Evolutionary conservation across 1,139 yeast species (phyloP).

Genomic region (Suhomyces yuchorum): DNA sequence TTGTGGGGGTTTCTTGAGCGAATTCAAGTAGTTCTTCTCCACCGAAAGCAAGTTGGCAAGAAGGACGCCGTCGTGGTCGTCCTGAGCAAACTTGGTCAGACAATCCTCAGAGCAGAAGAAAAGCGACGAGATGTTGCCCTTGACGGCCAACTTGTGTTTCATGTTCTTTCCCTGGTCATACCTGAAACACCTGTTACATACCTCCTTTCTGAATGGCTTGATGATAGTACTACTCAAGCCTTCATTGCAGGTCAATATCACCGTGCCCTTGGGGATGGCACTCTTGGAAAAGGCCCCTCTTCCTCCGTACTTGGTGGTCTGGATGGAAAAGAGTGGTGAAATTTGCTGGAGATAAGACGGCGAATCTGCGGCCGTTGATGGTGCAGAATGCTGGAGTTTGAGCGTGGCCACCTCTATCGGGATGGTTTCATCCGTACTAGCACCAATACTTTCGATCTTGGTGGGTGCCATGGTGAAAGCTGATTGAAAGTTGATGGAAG

Average conservation of each 20-base stretch:
- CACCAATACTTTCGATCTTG: conserved; percentile 4
- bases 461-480: conserved; percentile 1
- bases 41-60: conserved; percentile 28
- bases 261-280: conserved; percentile 43
- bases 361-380: not conserved
- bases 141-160: conserved; percentile 32
- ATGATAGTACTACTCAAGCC: conserved; percentile 54
- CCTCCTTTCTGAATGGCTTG: conserved; percentile 64
- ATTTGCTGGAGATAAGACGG: conserved; percentile 12
- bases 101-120: conserved; percentile 62
- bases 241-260: conserved; percentile 38
- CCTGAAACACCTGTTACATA: conserved; percentile 57
- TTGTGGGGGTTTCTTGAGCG: conserved; percentile 26
- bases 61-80: conserved; percentile 27
- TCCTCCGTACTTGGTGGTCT: conserved; percentile 56
- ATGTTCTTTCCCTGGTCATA: conserved; percentile 53
- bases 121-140: conserved; percentile 22
- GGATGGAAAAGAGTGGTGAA: conserved; percentile 40
- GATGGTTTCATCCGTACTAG: not conserved
- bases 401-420: not conserved
- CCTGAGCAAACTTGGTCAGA: conserved; percentile 30
- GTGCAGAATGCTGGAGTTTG: not conserved
- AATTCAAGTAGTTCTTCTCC: conserved; percentile 30
- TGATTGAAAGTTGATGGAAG: not conserved
- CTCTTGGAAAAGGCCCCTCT: conserved; percentile 61